These are phyloP conservation scores for Phoma sp. DNA, from an alignment of 2,329 filamentous ascomycete species.

Conservation along the genomic window DNA sequence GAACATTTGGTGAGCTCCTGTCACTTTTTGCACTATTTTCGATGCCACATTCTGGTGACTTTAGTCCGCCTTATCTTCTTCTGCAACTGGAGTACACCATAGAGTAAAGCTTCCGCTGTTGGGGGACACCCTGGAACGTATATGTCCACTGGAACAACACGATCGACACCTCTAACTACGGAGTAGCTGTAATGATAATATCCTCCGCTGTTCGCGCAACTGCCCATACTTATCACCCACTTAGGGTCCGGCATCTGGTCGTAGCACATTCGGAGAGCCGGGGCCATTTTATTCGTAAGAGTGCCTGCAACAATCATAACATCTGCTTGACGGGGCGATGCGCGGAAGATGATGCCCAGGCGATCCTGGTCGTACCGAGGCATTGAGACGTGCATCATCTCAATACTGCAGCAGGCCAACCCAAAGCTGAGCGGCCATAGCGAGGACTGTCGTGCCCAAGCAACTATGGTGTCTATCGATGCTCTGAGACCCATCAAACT, in stretches of 20 bases:
- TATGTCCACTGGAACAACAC: conserved; percentile 78
- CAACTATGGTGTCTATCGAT: conserved; percentile 60
- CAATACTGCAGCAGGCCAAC: conserved; percentile 84
- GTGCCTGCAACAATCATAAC: conserved; percentile 96
- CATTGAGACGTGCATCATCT: conserved; percentile 91
- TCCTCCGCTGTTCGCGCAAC: conserved; percentile 75
- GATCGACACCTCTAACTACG: conserved; percentile 75
- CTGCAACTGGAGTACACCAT: conserved; percentile 74
- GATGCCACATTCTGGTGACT: conserved; percentile 62
- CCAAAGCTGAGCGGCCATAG: conserved; percentile 89
- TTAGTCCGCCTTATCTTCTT: conserved; percentile 70
- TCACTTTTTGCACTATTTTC: conserved; percentile 44
- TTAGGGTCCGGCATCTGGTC: conserved; percentile 92
- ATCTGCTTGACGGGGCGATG: conserved; percentile 84
- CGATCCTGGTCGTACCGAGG: conserved; percentile 89
- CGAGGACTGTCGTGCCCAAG: conserved; percentile 83
- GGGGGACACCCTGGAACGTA: conserved; percentile 77
- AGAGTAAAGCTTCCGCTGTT: conserved; percentile 59
- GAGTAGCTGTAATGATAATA: conserved; percentile 86
- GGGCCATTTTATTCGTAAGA: conserved; percentile 92
- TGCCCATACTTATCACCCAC: conserved; percentile 84
- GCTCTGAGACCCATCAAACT: not conserved
- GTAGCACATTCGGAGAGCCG: conserved; percentile 84
- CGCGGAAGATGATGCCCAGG: conserved; percentile 86
- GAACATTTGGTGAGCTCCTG: too few species aligned